phyloP scores from a whole-genome alignment of 495 filamentous ascomycete genomes.

The Patellaria atrata region DNA sequence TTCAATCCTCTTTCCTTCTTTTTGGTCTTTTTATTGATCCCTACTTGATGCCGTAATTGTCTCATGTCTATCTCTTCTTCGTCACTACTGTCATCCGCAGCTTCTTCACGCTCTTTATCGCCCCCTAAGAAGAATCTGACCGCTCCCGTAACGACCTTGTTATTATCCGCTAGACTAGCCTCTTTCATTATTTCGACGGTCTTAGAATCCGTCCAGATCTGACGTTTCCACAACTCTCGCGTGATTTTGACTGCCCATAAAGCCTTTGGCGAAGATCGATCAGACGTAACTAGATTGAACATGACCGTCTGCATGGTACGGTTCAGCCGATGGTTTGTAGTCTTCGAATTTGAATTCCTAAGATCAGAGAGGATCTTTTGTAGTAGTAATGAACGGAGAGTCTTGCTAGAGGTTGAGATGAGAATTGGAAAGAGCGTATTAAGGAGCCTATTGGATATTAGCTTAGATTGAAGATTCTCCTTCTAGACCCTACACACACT shows the following conservation, averaged over 20 bases:
- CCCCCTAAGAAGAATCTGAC: constrained; percentile 92
- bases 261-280: constrained; percentile 68
- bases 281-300: constrained; percentile 76
- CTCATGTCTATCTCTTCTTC: constrained; percentile 63
- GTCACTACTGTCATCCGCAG: constrained; percentile 73
- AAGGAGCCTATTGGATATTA: constrained; percentile 39
- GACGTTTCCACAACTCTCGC: constrained; percentile 73
- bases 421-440: constrained; percentile 89
- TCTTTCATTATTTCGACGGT: constrained; percentile 93
- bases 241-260: constrained; percentile 91
- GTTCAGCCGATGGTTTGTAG: constrained; percentile 83
- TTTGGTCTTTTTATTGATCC: constrained; percentile 89
- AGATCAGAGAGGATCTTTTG: constrained; percentile 86
- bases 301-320: constrained; percentile 81
- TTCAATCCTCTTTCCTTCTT: constrained; percentile 69
- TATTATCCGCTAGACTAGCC: constrained; percentile 64
- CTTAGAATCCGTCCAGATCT: constrained; percentile 79
- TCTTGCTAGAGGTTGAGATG: constrained; percentile 72
- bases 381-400: constrained; percentile 68
- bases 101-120: constrained; percentile 84
- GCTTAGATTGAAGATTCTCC: not conserved
- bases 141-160: constrained; percentile 76
- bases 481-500: constrained; percentile 29
- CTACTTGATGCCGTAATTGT: constrained; percentile 65
- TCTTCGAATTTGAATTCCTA: constrained; percentile 66